Evolutionary conservation across 306 rosid genomes (phyloP), one percentile per base, ranked within the genome.

Genomic region (Rosa rugosa): DNA sequence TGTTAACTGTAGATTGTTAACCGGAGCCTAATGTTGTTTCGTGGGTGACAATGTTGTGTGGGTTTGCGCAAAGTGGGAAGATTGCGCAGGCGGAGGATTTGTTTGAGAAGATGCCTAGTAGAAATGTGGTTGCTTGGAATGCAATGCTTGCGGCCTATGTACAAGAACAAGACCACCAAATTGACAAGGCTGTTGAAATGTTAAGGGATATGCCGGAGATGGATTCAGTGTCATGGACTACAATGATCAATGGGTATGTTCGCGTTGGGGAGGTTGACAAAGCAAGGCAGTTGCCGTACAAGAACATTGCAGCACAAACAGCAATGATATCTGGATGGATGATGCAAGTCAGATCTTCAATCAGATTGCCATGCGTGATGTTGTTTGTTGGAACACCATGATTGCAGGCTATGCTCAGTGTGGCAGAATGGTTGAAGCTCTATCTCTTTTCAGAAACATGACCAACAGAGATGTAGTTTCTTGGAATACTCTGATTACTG

Each of bases 41-140:
- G 27, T 25, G 27, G 27, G 27, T 25, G 27, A 25, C 27, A 25
- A 87, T 91, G 94, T 73, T 90, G 69, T 85, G 90, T 49, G 98
- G 96, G 77, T 86, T 87, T 77, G 72, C 27, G 27, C 27, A 25
- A 25, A 25, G 1, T 25, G 27, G 27, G 27, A 25, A 25, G 27
- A 83, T 90, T 77, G 23, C 40, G 9, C 86, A 85, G 80, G 94
- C 96, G 31, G 80, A 87, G 84, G 80, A 45, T 40, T 2, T 91
- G 77, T 93, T 91, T 71, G 84, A 91, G 76, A 69, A 72, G 59
- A 88, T 90, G 90, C 92, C 92, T 23, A 45, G 62, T 76, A 91
- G 87, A 93, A 91, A 91, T 72, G 84, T 83, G 62, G 97, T 91
- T 80, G 84, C 93, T 81, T 91, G 98, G 98, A 93, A 91, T 85